phyloP scores from a whole-genome alignment of 306 rosid genomes.

The Lotus japonicus region DNA sequence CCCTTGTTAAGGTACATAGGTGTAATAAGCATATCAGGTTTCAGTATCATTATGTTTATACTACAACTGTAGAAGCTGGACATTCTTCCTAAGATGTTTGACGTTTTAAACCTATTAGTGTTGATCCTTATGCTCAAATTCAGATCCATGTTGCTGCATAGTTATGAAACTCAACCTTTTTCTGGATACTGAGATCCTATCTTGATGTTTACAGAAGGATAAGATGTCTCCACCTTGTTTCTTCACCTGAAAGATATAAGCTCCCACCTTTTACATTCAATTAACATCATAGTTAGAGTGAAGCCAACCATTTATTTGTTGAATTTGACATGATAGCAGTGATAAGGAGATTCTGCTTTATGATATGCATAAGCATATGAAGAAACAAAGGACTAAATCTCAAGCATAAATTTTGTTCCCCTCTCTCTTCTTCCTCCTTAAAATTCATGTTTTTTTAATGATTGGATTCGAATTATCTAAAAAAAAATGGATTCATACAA shows the following conservation, averaged over 20 bases:
- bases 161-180: conserved; percentile 14
- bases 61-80: conserved; percentile 23
- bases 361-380: background rate
- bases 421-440: background rate
- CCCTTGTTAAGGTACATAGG: conserved; percentile 15
- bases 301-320: conserved; percentile 3
- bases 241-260: background rate
- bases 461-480: too few species aligned
- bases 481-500: background rate
- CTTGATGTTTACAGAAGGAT: background rate
- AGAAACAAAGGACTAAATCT: background rate
- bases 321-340: conserved; percentile 9
- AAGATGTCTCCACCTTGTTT: conserved; percentile 2
- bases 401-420: background rate
- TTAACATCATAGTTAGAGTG: background rate
- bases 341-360: background rate
- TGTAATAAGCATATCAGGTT: conserved; percentile 24
- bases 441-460: too few species aligned
- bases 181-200: background rate
- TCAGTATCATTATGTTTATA: conserved; percentile 30
- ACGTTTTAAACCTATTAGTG: background rate
- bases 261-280: background rate
- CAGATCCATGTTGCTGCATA: conserved; percentile 6
- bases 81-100: conserved; percentile 28
- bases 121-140: background rate